Conservation (phyloP, 768 basidiomycete genomes). For the Amanita thiersii region DNA sequence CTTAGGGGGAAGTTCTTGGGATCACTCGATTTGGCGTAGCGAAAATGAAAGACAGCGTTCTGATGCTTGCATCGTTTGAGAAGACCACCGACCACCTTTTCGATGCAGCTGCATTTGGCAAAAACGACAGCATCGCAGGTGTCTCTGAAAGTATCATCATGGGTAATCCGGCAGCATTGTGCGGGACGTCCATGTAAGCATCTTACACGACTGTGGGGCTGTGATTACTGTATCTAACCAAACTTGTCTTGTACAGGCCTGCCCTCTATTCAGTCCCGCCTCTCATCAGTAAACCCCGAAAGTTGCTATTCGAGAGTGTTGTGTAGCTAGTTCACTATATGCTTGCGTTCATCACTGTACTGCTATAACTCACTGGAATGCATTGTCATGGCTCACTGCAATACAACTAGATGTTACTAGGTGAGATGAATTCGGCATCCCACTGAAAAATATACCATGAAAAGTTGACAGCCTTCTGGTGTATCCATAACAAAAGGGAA, state of each 20-base stretch:
- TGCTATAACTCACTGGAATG: neutral
- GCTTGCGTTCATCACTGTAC: neutral
- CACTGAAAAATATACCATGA: too few species aligned
- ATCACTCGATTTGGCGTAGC: conserved; percentile 99
- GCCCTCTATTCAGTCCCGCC: conserved; percentile 39
- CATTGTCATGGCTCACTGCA: too few species aligned
- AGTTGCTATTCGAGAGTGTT: conserved; percentile 38
- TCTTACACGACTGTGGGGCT: conserved; percentile 1
- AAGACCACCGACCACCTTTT: conserved; percentile 99
- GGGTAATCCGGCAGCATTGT: conserved; percentile 92
- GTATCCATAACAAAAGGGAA: too few species aligned
- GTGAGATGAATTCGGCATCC: neutral
- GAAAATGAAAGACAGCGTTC: conserved; percentile 98
- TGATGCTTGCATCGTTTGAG: conserved; percentile 99
- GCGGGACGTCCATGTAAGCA: conserved; percentile 86
- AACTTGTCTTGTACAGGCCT: conserved; percentile 26
- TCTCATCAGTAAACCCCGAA: conserved; percentile 38
- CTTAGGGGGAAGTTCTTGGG: conserved; percentile 92
- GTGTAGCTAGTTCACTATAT: neutral
- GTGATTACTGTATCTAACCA: conserved; percentile 6
- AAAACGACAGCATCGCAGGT: conserved; percentile 90
- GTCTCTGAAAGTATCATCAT: conserved; percentile 99
- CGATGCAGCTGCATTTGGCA: conserved; percentile 93
- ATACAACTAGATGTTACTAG: neutral
- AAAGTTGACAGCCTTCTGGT: too few species aligned